Evolutionary conservation across 805 yeast genomes (phyloP), one percentile per base, ranked within the genome.

Genomic region (Diddensiella transvaalensis): DNA sequence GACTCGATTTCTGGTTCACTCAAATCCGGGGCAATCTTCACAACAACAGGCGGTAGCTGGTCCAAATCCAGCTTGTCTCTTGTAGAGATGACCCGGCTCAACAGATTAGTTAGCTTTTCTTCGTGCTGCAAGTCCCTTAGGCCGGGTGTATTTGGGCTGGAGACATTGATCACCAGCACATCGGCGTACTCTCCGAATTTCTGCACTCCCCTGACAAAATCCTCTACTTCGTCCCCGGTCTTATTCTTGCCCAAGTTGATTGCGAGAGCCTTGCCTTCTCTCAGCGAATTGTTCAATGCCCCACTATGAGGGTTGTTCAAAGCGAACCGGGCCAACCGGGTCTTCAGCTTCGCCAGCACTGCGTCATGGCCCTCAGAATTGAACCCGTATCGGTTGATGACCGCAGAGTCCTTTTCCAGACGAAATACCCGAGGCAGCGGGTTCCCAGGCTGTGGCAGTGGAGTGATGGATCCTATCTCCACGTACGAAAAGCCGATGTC

Each of bases 81-180:
- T 63, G 85, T 89, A 1, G 68, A 65, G 10, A 89, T 81, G 29
- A 91, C 89, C 10, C 80, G 70, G 6, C 77, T 69, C 57, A 91
- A 74, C 58, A 91, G 71, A 30, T 74, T 74, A 4, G 87, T 79
- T 51, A 91, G 75, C 63, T 85, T 86, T 48, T 73, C 74, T 57
- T 87, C 95, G 48, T 71, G 78, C 70, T 91, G 98, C 57, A 91
- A 75, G 58, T 82, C 87, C 61, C 98, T 79, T 57, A 91, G 75
- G 1, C 97, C 97, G 3, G 98, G 98, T 1, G 98, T 91, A 63
- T 91, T 91, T 46, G 98, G 98, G 42, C 95, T 85, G 1, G 96
- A 88, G 11, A 91, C 96, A 61, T 91, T 91, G 55, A 91, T 79
- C 17, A 91, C 91, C 52, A 91, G 72, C 4, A 87, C 89, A 67